Evolutionary conservation across 257 asterid species (phyloP).

Genomic region (Capsicum rhomboideum): DNA sequence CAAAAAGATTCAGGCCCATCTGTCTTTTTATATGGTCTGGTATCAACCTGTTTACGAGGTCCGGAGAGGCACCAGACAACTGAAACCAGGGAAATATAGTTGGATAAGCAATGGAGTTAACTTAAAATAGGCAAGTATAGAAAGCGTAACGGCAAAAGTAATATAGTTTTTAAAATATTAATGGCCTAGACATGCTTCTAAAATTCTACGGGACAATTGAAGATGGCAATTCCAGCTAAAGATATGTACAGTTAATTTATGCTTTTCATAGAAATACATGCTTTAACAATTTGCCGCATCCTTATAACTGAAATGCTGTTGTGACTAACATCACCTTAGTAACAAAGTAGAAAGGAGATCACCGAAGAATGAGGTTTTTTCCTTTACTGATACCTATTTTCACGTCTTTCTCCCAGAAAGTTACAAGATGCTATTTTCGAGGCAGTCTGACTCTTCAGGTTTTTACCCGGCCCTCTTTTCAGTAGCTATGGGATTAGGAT

Average conservation of each 20-base stretch:
- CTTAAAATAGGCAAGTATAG: not conserved
- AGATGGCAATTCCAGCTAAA: not conserved
- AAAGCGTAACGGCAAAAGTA: not conserved
- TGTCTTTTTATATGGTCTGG: conserved; percentile 85
- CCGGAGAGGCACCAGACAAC: conserved; percentile 75
- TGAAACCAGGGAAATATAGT: conserved; percentile 9
- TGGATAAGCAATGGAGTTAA: not conserved
- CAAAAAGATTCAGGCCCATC: conserved; percentile 58
- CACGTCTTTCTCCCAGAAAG: not conserved
- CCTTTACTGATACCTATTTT: not conserved
- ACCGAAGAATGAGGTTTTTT: not conserved
- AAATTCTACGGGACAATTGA: not conserved
- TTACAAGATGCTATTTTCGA: not conserved
- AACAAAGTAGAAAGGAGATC: not conserved
- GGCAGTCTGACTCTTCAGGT: not conserved
- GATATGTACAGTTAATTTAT: not conserved
- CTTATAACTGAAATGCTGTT: not conserved
- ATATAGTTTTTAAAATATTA: not conserved
- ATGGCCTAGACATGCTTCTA: not conserved
- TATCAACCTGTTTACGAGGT: conserved; percentile 69
- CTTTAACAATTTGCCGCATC: not conserved
- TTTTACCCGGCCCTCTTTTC: not conserved
- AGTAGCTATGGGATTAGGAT: not conserved
- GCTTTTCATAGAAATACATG: not conserved
- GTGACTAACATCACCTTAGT: not conserved